Conservation (phyloP, 305 asterid genomes). For the Euphrasia arctica region DNA sequence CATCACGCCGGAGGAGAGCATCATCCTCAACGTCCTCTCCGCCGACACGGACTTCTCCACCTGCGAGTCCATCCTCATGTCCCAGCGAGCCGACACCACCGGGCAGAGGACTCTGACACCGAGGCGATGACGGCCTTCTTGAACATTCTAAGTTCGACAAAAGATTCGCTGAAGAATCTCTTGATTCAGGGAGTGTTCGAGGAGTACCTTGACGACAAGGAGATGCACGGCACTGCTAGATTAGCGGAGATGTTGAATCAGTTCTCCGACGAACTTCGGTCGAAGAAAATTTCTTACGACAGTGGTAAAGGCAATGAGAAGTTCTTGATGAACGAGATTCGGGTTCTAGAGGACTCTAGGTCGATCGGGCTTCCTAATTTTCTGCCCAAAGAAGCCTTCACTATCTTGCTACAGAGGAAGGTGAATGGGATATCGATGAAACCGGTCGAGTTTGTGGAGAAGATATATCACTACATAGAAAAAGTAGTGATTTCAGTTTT, state of each 20-base stretch:
- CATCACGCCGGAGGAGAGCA: slow-evolving; percentile 45
- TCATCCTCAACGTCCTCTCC: slow-evolving; percentile 41
- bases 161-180: slow-evolving; percentile 1
- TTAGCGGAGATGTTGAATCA: slow-evolving; percentile 36
- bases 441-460: slow-evolving; percentile 32
- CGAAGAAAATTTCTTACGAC: background rate
- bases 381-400: slow-evolving; percentile 32
- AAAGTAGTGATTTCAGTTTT: slow-evolving; percentile 25
- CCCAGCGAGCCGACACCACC: slow-evolving; percentile 33
- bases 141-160: slow-evolving; percentile 18
- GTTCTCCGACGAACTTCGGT: slow-evolving; percentile 26
- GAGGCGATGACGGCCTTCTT: slow-evolving; percentile 29
- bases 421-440: slow-evolving; percentile 24
- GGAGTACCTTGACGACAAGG: slow-evolving; percentile 30
- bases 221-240: slow-evolving; percentile 43
- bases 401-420: slow-evolving; percentile 28
- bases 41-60: slow-evolving; percentile 44
- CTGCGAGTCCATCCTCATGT: slow-evolving; percentile 46
- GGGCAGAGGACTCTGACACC: slow-evolving; percentile 45
- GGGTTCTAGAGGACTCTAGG: slow-evolving; percentile 32
- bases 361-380: slow-evolving; percentile 25
- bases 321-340: slow-evolving; percentile 43
- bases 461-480: slow-evolving; percentile 36
- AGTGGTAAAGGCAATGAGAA: background rate
- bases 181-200: slow-evolving; percentile 37